Conservation (phyloP, 768 basidiomycete genomes). For the Kwoniella sp. region DNA sequence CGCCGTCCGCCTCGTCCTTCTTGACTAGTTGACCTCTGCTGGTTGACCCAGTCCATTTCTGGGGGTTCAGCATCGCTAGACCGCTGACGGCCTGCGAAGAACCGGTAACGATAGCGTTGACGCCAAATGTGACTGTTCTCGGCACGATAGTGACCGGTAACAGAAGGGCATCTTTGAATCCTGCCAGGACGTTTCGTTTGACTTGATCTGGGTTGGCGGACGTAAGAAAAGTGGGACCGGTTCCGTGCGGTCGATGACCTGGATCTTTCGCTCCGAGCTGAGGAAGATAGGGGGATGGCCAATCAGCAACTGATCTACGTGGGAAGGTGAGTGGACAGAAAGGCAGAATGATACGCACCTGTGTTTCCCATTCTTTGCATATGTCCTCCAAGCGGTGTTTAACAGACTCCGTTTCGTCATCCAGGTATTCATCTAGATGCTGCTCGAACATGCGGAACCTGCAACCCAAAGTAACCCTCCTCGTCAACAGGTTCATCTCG, state of each 20-base stretch:
- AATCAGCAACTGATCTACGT: too few relatives aligned
- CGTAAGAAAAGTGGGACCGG: slow-evolving; percentile 67
- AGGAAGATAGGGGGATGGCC: slow-evolving; percentile 17
- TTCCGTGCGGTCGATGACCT: slow-evolving; percentile 12
- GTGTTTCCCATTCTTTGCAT: slow-evolving; percentile 75
- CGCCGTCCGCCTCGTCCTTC: slow-evolving; percentile 32
- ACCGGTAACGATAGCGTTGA: slow-evolving; percentile 64
- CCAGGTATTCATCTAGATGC: slow-evolving; percentile 97
- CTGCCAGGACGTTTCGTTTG: slow-evolving; percentile 88
- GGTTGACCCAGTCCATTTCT: slow-evolving; percentile 69
- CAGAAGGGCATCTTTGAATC: slow-evolving; percentile 84
- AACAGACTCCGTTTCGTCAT: slow-evolving; percentile 84
- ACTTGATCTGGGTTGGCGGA: slow-evolving; percentile 87
- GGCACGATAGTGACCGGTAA: slow-evolving; percentile 97
- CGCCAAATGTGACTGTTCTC: slow-evolving; percentile 62
- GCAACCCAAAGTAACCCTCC: slow-evolving; percentile 12
- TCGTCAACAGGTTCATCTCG: slow-evolving; percentile 26
- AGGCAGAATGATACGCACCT: slow-evolving; percentile 32
- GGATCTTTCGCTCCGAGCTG: slow-evolving; percentile 37
- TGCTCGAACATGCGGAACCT: slow-evolving; percentile 94
- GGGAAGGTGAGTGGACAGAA: neutral
- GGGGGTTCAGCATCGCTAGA: slow-evolving; percentile 85
- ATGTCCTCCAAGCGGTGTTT: slow-evolving; percentile 73
- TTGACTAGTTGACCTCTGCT: slow-evolving; percentile 28
- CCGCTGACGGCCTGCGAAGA: slow-evolving; percentile 78